Conservation (phyloP, 202 grass and related monocot species). For the Miscanthus sacchariflorus region DNA sequence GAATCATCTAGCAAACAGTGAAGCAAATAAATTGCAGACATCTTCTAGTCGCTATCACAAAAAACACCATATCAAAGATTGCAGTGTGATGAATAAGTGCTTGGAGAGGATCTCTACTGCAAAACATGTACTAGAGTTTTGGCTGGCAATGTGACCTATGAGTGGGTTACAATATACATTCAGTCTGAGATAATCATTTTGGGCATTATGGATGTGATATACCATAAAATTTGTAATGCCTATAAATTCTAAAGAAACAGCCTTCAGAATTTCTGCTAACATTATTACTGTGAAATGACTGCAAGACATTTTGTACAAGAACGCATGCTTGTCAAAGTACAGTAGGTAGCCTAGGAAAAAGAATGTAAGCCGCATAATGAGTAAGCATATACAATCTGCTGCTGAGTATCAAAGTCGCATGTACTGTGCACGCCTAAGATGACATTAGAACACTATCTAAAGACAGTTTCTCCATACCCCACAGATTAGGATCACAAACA, state of each 20-base stretch:
- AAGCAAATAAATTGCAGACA: background rate
- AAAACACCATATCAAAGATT: background rate
- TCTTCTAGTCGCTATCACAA: background rate
- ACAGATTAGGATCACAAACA: background rate
- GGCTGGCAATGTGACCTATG: background rate
- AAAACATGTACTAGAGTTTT: background rate
- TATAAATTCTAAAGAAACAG: background rate
- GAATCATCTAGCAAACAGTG: slow-evolving; percentile 6
- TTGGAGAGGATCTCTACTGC: background rate
- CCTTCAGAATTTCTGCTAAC: background rate
- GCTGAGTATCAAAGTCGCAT: background rate
- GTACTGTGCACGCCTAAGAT: too few relatives aligned
- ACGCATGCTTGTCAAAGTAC: background rate
- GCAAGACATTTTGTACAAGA: background rate
- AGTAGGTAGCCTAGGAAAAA: background rate
- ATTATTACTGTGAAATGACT: background rate
- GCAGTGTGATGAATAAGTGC: background rate
- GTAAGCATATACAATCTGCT: background rate
- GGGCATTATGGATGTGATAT: background rate
- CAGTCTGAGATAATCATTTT: background rate
- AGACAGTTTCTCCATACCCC: background rate
- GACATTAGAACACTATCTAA: too few relatives aligned
- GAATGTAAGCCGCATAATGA: background rate
- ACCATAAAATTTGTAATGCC: background rate
- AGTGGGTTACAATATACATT: background rate